Evolutionary conservation across 805 yeast species (phyloP).

Genomic region (Cyberlindnera euphorbiae): DNA sequence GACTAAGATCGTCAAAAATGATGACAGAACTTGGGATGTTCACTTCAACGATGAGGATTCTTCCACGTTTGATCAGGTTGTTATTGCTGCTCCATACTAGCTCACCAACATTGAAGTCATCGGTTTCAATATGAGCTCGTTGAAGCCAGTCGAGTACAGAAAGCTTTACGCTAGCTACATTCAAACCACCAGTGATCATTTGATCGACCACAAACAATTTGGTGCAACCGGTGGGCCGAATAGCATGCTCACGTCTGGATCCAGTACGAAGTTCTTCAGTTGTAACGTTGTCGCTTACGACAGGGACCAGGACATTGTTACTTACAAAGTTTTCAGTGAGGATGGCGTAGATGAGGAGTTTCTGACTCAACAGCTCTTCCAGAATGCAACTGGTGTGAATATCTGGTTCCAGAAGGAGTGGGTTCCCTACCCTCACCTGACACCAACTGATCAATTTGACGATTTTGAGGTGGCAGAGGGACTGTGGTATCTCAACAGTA

Average conservation of each 20-base stretch:
- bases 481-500: conserved; percentile 40
- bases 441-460: conserved; percentile 27
- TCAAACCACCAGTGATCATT: conserved; percentile 20
- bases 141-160: conserved; percentile 32
- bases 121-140: conserved; percentile 5
- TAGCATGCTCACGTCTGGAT: conserved; percentile 25
- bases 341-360: conserved; percentile 18
- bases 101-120: conserved; percentile 26
- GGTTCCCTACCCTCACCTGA: conserved; percentile 40
- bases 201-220: conserved; percentile 19
- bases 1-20: conserved; percentile 12
- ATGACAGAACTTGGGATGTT: conserved; percentile 11
- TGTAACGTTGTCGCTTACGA: conserved; percentile 29
- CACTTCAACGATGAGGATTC: conserved; percentile 4
- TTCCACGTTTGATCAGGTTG: conserved; percentile 36
- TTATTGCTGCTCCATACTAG: conserved; percentile 39
- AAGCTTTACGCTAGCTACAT: conserved; percentile 36
- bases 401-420: conserved; percentile 33
- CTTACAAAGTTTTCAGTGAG: conserved; percentile 40
- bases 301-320: conserved; percentile 26
- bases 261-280: conserved; percentile 29
- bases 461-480: conserved; percentile 28
- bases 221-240: conserved; percentile 24
- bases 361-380: conserved; percentile 19
- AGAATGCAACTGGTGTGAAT: conserved; percentile 18